Conservation (phyloP, 805 yeast genomes). For the Wickerhamiella australiensis region DNA sequence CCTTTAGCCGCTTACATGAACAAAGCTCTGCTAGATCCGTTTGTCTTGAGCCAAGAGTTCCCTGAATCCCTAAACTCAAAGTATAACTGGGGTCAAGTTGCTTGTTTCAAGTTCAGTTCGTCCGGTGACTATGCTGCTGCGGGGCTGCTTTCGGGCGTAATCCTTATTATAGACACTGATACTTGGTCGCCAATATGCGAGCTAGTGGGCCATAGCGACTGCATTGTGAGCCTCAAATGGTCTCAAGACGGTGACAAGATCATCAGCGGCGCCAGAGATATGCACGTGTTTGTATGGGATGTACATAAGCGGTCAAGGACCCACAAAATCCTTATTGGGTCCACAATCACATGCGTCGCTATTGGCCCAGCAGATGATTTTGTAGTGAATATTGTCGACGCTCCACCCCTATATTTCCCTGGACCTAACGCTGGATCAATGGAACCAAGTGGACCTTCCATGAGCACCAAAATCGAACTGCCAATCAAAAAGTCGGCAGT, state of each 20-base stretch:
- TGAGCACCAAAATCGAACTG: slow-evolving; percentile 40
- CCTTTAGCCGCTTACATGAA: slow-evolving; percentile 43
- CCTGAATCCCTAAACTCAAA: slow-evolving; percentile 76
- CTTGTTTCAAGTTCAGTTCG: slow-evolving; percentile 53
- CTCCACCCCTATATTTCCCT: slow-evolving; percentile 41
- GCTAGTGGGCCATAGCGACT: slow-evolving; percentile 53
- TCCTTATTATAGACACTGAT: slow-evolving; percentile 62
- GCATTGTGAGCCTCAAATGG: slow-evolving; percentile 66
- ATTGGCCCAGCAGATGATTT: slow-evolving; percentile 36
- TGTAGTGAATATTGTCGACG: slow-evolving; percentile 65
- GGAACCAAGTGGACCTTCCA: too few species aligned
- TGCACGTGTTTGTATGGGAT: slow-evolving; percentile 78
- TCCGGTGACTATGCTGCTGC: slow-evolving; percentile 80
- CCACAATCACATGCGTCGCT: not conserved
- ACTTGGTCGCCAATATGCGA: slow-evolving; percentile 46
- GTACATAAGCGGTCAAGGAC: slow-evolving; percentile 28
- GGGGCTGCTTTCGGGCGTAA: slow-evolving; percentile 62
- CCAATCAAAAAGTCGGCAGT: not conserved
- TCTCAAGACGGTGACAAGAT: slow-evolving; percentile 57
- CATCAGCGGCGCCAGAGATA: slow-evolving; percentile 64
- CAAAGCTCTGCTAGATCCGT: slow-evolving; percentile 74
- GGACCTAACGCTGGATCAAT: too few species aligned
- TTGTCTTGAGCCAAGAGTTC: slow-evolving; percentile 78
- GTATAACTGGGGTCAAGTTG: slow-evolving; percentile 40
- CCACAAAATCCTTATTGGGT: not conserved